Percentiles rank a stretch among this genome's conserved stretches.
Evolutionary conservation across 1,284 basidiomycete species (phyloP).

Genomic region (Sporisorium exsertum): DNA sequence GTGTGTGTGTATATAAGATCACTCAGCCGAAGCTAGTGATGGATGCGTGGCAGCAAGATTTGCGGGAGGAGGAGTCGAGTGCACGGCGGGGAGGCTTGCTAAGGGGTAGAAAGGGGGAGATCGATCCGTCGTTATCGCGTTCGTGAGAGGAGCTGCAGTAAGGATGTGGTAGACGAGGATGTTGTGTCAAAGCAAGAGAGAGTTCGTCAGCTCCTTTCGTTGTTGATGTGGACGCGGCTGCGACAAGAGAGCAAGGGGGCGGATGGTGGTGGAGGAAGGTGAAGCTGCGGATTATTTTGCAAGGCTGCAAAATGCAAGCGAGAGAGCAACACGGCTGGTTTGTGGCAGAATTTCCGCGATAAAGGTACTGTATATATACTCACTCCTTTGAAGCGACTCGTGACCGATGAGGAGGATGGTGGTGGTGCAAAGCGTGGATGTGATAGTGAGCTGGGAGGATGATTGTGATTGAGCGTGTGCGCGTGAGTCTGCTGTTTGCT

Average conservation of each 20-base stretch:
- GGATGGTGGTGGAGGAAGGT: constrained; percentile 4
- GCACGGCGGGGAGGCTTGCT: not conserved
- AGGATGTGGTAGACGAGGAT: not conserved
- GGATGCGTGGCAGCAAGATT: not conserved
- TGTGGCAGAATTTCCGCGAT: not conserved
- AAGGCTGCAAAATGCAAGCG: not conserved
- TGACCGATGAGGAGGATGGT: not conserved
- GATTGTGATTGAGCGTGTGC: not conserved
- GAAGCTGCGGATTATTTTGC: constrained; percentile 2
- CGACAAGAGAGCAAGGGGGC: not conserved
- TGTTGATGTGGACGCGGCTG: constrained; percentile 7
- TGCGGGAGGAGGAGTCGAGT: not conserved
- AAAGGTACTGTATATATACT: not conserved
- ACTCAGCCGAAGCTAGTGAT: constrained; percentile 11
- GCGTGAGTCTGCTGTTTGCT: not conserved
- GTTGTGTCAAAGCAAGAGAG: not conserved
- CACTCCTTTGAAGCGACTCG: not conserved
- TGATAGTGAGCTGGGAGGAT: not conserved
- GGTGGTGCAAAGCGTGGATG: not conserved
- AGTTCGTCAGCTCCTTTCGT: not conserved
- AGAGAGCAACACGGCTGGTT: not conserved
- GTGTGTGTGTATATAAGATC: not conserved
- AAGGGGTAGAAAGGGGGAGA: not conserved
- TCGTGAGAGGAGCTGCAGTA: constrained; percentile 18
- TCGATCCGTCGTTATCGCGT: constrained; percentile 28